Evolutionary conservation across 495 filamentous ascomycete genomes (phyloP).

Genomic region (Hamigera avellanea): DNA sequence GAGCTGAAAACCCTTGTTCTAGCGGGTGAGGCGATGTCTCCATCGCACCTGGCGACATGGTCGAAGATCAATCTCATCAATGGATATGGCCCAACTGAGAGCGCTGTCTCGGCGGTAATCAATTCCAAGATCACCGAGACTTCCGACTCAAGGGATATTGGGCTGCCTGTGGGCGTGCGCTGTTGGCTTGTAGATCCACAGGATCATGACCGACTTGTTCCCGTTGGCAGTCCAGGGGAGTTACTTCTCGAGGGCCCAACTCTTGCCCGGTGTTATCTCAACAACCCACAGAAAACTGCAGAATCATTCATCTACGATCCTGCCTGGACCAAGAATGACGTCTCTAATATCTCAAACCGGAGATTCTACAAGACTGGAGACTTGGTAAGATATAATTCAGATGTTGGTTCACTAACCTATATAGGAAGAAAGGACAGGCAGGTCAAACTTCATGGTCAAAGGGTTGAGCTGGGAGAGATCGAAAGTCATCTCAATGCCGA

Average conservation of each 20-base stretch:
- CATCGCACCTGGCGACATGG: constrained; percentile 41
- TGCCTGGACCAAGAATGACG: constrained; percentile 19
- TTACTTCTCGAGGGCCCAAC: constrained; percentile 42
- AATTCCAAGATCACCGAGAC: constrained; percentile 23
- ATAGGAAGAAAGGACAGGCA: constrained; percentile 54
- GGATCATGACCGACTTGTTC: constrained; percentile 32
- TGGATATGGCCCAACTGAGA: constrained; percentile 47
- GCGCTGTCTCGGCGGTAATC: constrained; percentile 25
- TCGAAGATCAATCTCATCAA: constrained; percentile 42
- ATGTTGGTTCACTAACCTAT: constrained; percentile 43
- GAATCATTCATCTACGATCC: constrained; percentile 34
- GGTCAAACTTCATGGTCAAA: constrained; percentile 56
- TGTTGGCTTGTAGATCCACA: constrained; percentile 36
- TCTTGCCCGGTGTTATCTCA: constrained; percentile 34
- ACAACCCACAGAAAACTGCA: constrained; percentile 25
- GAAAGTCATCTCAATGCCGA: constrained; percentile 38
- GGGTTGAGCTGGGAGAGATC: constrained; percentile 55
- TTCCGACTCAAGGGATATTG: constrained; percentile 34
- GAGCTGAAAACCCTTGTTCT: constrained; percentile 32
- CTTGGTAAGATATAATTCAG: constrained; percentile 48
- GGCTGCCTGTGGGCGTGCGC: constrained; percentile 25
- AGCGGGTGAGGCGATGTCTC: constrained; percentile 45
- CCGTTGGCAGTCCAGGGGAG: constrained; percentile 41
- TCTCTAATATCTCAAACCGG: constrained; percentile 14
- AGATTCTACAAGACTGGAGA: constrained; percentile 61